Evolutionary conservation across 768 basidiomycete species (phyloP), one percentile per base, ranked within the genome.

Genomic region (Suillus subalutaceus): DNA sequence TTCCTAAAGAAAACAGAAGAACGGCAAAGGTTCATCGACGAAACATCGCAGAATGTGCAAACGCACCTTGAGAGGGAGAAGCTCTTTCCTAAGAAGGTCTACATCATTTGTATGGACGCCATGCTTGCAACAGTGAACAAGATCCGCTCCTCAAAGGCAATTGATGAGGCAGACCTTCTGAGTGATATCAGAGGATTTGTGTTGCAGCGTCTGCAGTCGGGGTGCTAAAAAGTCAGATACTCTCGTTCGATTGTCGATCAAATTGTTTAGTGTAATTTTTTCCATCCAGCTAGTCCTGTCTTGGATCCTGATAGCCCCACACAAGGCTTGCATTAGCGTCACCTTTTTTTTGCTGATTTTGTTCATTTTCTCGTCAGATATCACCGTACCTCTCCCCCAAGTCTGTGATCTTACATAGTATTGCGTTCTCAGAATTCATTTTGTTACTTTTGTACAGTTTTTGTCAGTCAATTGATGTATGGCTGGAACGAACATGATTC

Each of bases 11-110:
- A 66, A 55, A 50, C 3, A 9, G 35, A 63, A 18, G 70, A 70
- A 15, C 67, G 67, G 2, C 56, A 53, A 41, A 52, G 72, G n/a
- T 72, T 70, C 44, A 68, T 72, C 37, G 58, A 66, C 30, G 62
- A 70, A 48, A 72, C 72, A 2, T 50, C 66, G 6, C 41, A 61
- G 46, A 70, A 43, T 58, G 63, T 72, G 12, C 58, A 64, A 56
- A 44, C 26, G 38, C 67, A 66, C 63, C 63, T 72, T 37, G 37
- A 55, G 38, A 64, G 60, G 0, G 67, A 68, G 3, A 61, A 65
- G 23, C 62, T 73, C 16, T 67, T 66, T 8, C 57, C 67, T 10
- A 65, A 68, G 44, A 72, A 65, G 37, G 72, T 68, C 2, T 72
- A 72, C 35, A 61, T 72, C 23, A 68, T 72, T 20, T 70, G 66